Conservation (phyloP, 148 eudicot genomes). For the Rhododendron vialii region DNA sequence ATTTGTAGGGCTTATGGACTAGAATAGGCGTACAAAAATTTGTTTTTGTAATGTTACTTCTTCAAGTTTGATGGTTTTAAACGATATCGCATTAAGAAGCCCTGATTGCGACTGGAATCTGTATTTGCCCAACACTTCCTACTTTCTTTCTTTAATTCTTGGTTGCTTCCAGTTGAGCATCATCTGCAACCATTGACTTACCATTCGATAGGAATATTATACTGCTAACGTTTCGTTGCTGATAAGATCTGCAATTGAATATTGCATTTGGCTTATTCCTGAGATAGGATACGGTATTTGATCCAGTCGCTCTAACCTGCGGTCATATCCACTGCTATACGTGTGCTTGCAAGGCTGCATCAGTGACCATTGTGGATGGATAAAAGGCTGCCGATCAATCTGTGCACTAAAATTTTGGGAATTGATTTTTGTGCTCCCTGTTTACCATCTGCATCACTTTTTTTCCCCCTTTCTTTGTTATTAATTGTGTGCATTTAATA, state of each 20-base stretch:
- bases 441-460: not conserved
- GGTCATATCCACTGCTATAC: no score
- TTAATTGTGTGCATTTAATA: not conserved
- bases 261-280: not conserved
- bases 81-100: not conserved
- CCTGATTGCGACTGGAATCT: not conserved
- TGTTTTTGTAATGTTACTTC: not conserved
- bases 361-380: constrained; percentile 84
- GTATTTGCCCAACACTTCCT: not conserved
- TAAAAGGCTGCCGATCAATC: constrained; percentile 36
- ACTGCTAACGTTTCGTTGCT: not conserved
- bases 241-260: not conserved
- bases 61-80: not conserved
- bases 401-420: not conserved
- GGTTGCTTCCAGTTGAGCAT: not conserved
- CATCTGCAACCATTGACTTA: not conserved
- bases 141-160: not conserved
- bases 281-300: constrained; percentile 77
- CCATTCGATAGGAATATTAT: not conserved
- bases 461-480: no score
- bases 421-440: no score
- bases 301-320: constrained; percentile 84
- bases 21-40: no score
- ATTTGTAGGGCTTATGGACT: no score
- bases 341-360: no score